Base-by-base conservation (phyloP, 2,329 filamentous ascomycete species). In the Pyrenophora tritici-repentis region DNA sequence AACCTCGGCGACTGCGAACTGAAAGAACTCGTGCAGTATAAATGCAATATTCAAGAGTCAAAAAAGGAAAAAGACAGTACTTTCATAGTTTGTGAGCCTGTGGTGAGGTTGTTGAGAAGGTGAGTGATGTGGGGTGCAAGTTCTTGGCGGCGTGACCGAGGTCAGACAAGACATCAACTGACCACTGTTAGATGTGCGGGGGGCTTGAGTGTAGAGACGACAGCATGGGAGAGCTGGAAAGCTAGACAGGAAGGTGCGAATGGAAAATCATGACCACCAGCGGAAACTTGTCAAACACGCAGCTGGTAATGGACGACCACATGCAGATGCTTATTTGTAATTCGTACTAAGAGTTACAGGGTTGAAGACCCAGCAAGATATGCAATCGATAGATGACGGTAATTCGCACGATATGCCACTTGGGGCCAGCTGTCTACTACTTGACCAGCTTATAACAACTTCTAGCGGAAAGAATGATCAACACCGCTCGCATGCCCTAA, bases 11-110 rank as follows among this genome's bases (percentile, higher is more conserved):
- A 82, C 42, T 87, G 85, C 67, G 71, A 78, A 49, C 71, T 87
- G 34, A 75, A 82, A 59, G 82, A 86, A 66, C 70, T 87, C 70
- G 73, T 83, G 39, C 85, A 88, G 72, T 87, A 86, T 65, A 79
- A 79, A 20, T 88, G 85, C 71, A 79, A 84, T 64, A 72, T 84
- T 8, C 73, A 78, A 7, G 70, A 75, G 9, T 22, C 57, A 14
- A 31, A 49, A 36, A 49, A 67, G 37, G 71, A 76, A 29, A 63
- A 72, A 42, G 73, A 71, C 14, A 65, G 68, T 42, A 73, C 76
- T 3, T 71, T 74, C 2, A 71, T 82, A 20, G 68, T 81, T 4
- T 86, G 84, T 62, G 73, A 79, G 66, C 81, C 82, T n/a, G 72
- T 86, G 22, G 76, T 85, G 62, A 72, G 83, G 65, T 70, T 85